Base-by-base conservation (phyloP, 2,329 filamentous ascomycete genomes). In the Colletotrichum gloeosporioides region DNA sequence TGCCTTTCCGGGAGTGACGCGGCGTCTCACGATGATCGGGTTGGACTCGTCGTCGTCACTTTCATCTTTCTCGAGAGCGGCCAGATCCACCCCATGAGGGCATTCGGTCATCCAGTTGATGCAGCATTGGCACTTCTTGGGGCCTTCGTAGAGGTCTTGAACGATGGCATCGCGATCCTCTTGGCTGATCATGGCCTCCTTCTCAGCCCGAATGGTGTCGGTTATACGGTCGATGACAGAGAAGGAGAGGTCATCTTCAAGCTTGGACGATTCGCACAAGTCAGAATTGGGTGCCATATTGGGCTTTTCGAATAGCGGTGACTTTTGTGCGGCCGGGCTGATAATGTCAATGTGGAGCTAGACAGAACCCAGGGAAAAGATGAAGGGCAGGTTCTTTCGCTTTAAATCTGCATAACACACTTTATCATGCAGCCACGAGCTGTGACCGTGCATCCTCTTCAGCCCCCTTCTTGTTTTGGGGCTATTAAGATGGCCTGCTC, bases 31-130 rank as follows among this genome's bases (percentile, higher is more conserved):
- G n/a, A 81, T 64, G 16, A 81, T 57, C 2, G 78, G 78, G 15
- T 36, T 53, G 8, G 72, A 65, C 8, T 67, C 49, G 9, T 77
- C 75, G 2, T 49, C 34, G 3, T 36, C 13, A 3, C 76, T 69
- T 10, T 77, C 74, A 2, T 31, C 39, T 16, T 55, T 22, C 3
- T 75, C 69, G 18, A 76, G 67, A 4, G 65, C 55, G 16, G 76
- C 68, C 27, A 77, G 67, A 8, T 79, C 74, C 16, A 82, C 49
- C 13, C 78, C 77, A 4, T 74, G 29, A 1, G 81, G 81, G 8
- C 78, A 27, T 44, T 82, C 77, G 3, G 79, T 76, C 29, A 81
- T 78, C 81, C 82, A 82, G 62, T 82, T 82, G 57, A 81, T 75
- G 64, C 82, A 83, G 66, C 82, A 83, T 12, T 66, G 49, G 70